Evolutionary conservation across 768 basidiomycete genomes (phyloP).

Genomic region (Lactarius sanguifluus): DNA sequence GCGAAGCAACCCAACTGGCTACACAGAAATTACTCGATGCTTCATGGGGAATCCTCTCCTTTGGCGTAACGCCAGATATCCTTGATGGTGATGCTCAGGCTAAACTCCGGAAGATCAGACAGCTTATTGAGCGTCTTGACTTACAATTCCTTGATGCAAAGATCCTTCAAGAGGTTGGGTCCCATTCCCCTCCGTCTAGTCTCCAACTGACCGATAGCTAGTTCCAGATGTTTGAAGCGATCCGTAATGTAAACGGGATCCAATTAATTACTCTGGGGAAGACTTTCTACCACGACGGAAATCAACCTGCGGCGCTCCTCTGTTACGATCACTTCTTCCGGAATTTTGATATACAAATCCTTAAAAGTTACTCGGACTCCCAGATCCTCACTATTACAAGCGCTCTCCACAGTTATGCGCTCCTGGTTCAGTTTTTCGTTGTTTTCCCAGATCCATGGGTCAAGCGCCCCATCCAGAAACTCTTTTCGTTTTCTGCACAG

Average conservation of each 20-base stretch:
- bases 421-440: neutral
- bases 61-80: slow-evolving; percentile 30
- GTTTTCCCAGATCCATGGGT: slow-evolving; percentile 7
- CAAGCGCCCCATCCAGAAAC: neutral
- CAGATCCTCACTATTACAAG: slow-evolving; percentile 3
- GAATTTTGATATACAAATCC: neutral
- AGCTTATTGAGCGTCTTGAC: slow-evolving; percentile 8
- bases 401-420: slow-evolving; percentile 13
- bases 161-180: slow-evolving; percentile 10
- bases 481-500: slow-evolving; percentile 17
- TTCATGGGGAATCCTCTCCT: slow-evolving; percentile 49
- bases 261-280: slow-evolving; percentile 1
- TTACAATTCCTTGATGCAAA: neutral
- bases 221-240: slow-evolving; percentile 23
- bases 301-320: slow-evolving; percentile 23
- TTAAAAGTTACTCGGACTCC: neutral
- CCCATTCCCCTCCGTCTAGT: neutral
- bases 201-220: neutral
- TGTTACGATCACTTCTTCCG: slow-evolving; percentile 23
- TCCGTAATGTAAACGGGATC: neutral
- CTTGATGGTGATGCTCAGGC: slow-evolving; percentile 1
- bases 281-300: neutral
- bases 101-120: slow-evolving; percentile 12
- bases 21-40: slow-evolving; percentile 44
- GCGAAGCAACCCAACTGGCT: slow-evolving; percentile 39